Evolutionary conservation across 768 basidiomycete species (phyloP).

Genomic region (Trametes coccinea): DNA sequence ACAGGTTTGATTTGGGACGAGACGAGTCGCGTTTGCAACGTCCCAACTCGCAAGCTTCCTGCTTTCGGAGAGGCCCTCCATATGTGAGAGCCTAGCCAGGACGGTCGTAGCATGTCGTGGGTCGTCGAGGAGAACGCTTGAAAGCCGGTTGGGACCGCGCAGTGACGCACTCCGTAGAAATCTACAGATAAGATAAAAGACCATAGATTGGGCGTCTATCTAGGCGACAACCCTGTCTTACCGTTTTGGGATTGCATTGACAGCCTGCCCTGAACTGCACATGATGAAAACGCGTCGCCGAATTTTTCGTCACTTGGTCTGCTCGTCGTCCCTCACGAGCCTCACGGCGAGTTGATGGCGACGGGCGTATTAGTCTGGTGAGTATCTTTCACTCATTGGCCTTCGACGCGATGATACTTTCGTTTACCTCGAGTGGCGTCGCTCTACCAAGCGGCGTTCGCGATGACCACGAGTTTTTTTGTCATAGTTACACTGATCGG

Average conservation of each 20-base stretch:
- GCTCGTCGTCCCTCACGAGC: slow-evolving; percentile 1
- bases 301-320: slow-evolving; percentile 9
- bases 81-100: not conserved
- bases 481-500: slow-evolving; percentile 95
- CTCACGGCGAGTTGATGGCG: not conserved
- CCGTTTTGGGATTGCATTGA: not conserved
- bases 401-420: slow-evolving; percentile 62
- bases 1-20: slow-evolving; percentile 18
- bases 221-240: not conserved
- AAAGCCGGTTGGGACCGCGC: not conserved
- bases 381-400: slow-evolving; percentile 15
- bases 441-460: slow-evolving; percentile 50
- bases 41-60: no score
- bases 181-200: not conserved
- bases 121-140: not conserved
- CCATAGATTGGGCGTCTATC: slow-evolving; percentile 1
- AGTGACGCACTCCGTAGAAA: not conserved
- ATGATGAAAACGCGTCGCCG: slow-evolving; percentile 18
- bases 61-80: not conserved
- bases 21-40: not conserved
- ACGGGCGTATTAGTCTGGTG: slow-evolving; percentile 2
- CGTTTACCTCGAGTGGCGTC: slow-evolving; percentile 50
- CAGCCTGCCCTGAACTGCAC: slow-evolving; percentile 26
- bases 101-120: not conserved
- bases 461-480: slow-evolving; percentile 54